Base-by-base conservation (phyloP, 2,329 filamentous ascomycete species). In the Xylariaceae sp. region DNA sequence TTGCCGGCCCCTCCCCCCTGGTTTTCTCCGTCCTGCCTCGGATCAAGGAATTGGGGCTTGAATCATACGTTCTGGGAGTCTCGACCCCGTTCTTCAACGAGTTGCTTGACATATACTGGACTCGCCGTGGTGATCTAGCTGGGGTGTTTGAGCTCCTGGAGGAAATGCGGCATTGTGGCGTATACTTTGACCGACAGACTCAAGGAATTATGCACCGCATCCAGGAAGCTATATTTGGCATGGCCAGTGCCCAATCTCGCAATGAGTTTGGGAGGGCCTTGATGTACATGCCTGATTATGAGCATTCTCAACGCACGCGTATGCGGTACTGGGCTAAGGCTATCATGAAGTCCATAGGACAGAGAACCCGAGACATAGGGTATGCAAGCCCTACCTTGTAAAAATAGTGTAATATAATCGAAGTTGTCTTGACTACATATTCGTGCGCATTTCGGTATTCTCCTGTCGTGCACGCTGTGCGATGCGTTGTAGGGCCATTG, bases 41-140 rank as follows among this genome's bases (percentile, higher is more conserved):
- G 6, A 69, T 90, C 55, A 86, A 86, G 59, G 71, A 75, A 36
- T 71, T 88, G 0, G 86, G 86, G 2, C 74, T 85, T 2, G 76
- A 79, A 1, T 85, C 84, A 0, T 88, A 85, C 58, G 81, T 88
- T 6, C 74, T 92, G 1, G 86, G 85, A 38, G 83, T 80, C 5
- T 82, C 82, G 16, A 85, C 85, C 0, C 69, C 76, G 0, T 78
- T 91, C 34, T 91, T 87, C 69, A 83, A 85, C 59, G 72, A 79
- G 39, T 73, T 89, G 25, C 71, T 88, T 20, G 64, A 71, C 12
- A 74, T 83, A 19, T 70, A 80, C 44, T 88, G 83, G 79, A 64
- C 68, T 25, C 76, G 79, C 10, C 77, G 79, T 51, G 74, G 79
- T 19, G 80, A 88, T 56, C 69, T 80, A 2, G 52, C 59, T 3